A percentile compares a stretch with the other conserved stretches of the same genome.
phyloP scores from a whole-genome alignment of 1,139 yeast species.

The Candida frijolesensis region DNA sequence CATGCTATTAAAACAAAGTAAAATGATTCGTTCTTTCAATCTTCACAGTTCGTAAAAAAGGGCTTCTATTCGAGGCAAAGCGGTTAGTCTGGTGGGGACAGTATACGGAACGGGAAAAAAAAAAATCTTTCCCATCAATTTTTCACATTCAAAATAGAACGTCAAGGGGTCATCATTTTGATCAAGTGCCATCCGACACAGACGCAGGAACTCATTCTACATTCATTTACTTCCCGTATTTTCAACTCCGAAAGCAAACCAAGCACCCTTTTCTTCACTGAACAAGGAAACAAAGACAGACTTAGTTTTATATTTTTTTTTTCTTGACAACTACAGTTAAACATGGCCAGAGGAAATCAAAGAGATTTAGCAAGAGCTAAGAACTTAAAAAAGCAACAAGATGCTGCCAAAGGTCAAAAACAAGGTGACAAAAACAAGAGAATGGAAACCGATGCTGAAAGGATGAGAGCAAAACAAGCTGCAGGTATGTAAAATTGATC shows the following conservation, averaged over 20 bases:
- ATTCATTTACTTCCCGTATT: neutral
- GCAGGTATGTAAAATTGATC: conserved; percentile 39
- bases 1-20: too few species aligned
- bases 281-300: conserved; percentile 1
- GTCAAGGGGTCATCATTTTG: neutral
- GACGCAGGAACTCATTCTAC: neutral
- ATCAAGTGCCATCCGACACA: neutral
- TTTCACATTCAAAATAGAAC: neutral
- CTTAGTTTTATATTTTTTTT: too few species aligned
- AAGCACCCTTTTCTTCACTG: conserved; percentile 1
- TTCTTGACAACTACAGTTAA: neutral
- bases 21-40: too few species aligned
- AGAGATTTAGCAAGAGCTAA: conserved; percentile 92
- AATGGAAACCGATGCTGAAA: conserved; percentile 85
- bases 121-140: neutral
- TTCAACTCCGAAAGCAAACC: neutral
- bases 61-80: neutral
- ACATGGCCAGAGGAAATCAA: conserved; percentile 95
- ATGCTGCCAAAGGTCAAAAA: conserved; percentile 61
- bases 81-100: neutral
- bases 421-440: conserved; percentile 85
- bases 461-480: conserved; percentile 78
- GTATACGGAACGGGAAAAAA: neutral
- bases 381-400: conserved; percentile 77
- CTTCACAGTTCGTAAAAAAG: too few species aligned